A percentile compares a stretch with the other conserved stretches of the same genome.
Conservation (phyloP, 306 rosid species). For the Quercus parvula region DNA sequence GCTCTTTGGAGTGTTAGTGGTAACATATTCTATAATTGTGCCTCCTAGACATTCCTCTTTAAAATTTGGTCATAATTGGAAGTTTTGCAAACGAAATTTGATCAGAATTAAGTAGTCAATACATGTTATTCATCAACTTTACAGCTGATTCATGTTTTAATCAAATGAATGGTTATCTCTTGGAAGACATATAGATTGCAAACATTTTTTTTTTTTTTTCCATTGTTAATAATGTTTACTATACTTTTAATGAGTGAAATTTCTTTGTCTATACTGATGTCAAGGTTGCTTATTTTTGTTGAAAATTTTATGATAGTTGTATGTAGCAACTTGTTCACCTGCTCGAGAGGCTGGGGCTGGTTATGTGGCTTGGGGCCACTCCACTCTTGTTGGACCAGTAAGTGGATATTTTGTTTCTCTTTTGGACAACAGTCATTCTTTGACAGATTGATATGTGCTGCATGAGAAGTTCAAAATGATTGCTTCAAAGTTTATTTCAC, state of each 20-base stretch:
- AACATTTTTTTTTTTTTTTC: background rate
- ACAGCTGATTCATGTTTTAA: background rate
- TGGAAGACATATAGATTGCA: background rate
- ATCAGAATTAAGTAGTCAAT: background rate
- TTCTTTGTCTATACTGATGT: background rate
- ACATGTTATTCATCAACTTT: background rate
- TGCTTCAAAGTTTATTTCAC: background rate
- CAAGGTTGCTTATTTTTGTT: conserved; percentile 15
- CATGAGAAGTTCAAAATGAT: background rate
- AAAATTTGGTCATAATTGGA: background rate
- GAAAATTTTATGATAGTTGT: conserved; percentile 48
- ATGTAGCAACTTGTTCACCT: conserved; percentile 95
- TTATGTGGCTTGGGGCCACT: conserved; percentile 99
- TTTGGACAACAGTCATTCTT: background rate
- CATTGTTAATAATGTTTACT: too few relatives aligned
- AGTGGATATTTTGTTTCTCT: conserved; percentile 30
- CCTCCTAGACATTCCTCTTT: background rate
- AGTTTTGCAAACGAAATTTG: background rate
- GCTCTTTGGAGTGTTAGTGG: background rate
- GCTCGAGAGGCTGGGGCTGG: conserved; percentile 85
- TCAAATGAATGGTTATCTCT: background rate
- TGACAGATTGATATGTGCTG: background rate
- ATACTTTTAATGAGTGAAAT: background rate
- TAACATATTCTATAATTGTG: background rate
- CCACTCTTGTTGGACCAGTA: conserved; percentile 96